Evolutionary conservation across 2,329 filamentous ascomycete genomes (phyloP), one percentile per base, ranked within the genome.

Genomic region (Nothopassalora personata): DNA sequence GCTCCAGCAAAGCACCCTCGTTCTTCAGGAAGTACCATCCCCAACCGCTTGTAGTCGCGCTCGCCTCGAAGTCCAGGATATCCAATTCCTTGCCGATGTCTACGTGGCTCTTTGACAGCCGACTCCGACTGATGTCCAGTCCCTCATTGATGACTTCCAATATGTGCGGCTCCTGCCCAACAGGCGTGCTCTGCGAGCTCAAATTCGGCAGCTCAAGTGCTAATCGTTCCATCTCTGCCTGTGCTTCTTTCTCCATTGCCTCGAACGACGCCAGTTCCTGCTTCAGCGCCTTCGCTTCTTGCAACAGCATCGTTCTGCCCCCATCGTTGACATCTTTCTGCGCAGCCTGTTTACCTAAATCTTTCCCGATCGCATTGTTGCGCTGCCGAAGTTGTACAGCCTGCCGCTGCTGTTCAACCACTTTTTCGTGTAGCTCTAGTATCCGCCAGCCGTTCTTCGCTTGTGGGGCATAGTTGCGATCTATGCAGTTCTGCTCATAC

Each of bases 11-110:
- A 0, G 92, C 92, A 8, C 86, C 94, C 70, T 96, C 92, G 71
- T 93, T 90, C n/a, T 90, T 80, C 10, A 99, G 84, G 75, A 91
- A 97, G 77, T 99, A 99, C 90, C 91, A 99, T 1, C 94, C 94
- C 93, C 93, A 99, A 39, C 94, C 94, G 3, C 88, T 90, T 1
- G 90, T 87, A n/a, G 83, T 86, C 1, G 87, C 87, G 5, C 91
- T 91, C 60, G 83, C 86, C 5, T 88, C 80, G 70, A 99, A 97
- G 76, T 99, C 93, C 54, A 99, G 80, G n/a, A 99, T 81, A 34
- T 87, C 86, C n/a, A 99, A 83, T 70, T 91, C 85, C 4, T 85
- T 81, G 33, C 94, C 94, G 66, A 99, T 93, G 66, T 93, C 83
- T 7, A 94, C 88, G 73, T 72, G 70, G 47, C 68, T 68, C 55